A percentile compares a stretch with the other conserved stretches of the same genome.
These are phyloP conservation scores for Antarctomyces pellizariae DNA, from an alignment of 495 filamentous ascomycete genomes.

Conservation along the genomic window DNA sequence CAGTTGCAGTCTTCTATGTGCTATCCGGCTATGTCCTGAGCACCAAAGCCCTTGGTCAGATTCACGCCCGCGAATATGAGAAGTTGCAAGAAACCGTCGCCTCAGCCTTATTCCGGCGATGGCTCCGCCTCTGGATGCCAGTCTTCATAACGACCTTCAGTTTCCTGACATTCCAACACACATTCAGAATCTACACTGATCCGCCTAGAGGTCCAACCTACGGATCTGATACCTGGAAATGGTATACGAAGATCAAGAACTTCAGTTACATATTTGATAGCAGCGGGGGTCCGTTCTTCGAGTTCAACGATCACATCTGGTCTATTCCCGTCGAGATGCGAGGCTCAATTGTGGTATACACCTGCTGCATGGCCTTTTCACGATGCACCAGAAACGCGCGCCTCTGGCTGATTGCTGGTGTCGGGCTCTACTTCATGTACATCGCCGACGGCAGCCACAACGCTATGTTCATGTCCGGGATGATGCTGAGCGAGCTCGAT, in stretches of 20 bases:
- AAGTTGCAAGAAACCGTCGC: constrained; percentile 18
- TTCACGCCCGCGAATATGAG: constrained; percentile 22
- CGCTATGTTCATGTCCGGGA: constrained; percentile 21
- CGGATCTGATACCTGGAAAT: constrained; percentile 23
- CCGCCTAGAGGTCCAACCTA: constrained; percentile 17
- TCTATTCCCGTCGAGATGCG: constrained; percentile 50
- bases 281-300: constrained; percentile 21
- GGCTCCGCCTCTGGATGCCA: constrained; percentile 36
- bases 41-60: constrained; percentile 31
- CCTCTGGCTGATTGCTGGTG: constrained; percentile 18
- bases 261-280: constrained; percentile 31
- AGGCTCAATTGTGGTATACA: constrained; percentile 38
- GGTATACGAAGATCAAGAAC: constrained; percentile 33
- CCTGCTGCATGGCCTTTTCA: constrained; percentile 31
- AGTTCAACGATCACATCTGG: constrained; percentile 43
- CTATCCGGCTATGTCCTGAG: constrained; percentile 46
- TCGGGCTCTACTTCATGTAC: constrained; percentile 32
- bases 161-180: constrained; percentile 24
- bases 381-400: constrained; percentile 22
- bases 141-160: constrained; percentile 30
- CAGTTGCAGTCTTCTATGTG: constrained; percentile 51
- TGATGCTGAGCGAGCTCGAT: constrained; percentile 25
- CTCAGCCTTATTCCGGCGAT: constrained; percentile 39
- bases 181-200: constrained; percentile 20
- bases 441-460: constrained; percentile 22